phyloP scores from a whole-genome alignment of 1,284 basidiomycete genomes.

The Papiliotrema laurentii region DNA sequence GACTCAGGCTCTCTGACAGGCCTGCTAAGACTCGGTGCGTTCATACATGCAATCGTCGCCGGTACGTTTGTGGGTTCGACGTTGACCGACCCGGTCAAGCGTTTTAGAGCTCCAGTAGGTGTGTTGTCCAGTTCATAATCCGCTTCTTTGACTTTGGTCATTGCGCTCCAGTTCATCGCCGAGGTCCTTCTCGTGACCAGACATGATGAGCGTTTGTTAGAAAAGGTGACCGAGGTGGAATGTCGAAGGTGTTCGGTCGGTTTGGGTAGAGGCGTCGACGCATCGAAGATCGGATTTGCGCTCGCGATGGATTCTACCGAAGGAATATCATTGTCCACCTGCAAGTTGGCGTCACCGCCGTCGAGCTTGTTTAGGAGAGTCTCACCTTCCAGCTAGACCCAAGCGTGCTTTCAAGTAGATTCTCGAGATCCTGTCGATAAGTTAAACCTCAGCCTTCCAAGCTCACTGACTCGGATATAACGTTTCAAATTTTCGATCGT shows the following conservation, averaged over 20 bases:
- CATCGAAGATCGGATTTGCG: not conserved
- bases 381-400: slow-evolving; percentile 30
- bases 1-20: too few relatives aligned
- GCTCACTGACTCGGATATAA: slow-evolving; percentile 29
- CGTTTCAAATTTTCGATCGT: slow-evolving; percentile 27
- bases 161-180: not conserved
- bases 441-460: not conserved
- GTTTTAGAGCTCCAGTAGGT: not conserved
- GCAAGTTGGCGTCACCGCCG: not conserved
- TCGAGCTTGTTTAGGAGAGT: not conserved
- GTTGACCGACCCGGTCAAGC: not conserved
- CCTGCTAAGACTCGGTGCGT: too few relatives aligned
- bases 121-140: not conserved
- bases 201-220: not conserved
- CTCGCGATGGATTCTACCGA: not conserved
- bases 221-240: slow-evolving; percentile 1
- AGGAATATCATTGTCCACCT: slow-evolving; percentile 12
- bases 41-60: too few relatives aligned
- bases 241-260: not conserved
- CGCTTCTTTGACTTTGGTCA: not conserved
- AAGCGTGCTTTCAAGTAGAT: slow-evolving; percentile 20
- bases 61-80: not conserved
- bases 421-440: slow-evolving; percentile 24
- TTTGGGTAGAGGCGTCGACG: not conserved
- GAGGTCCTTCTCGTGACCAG: not conserved